phyloP scores from a whole-genome alignment of 108 stramenopile genomes.

The Nitzschia putrida region DNA sequence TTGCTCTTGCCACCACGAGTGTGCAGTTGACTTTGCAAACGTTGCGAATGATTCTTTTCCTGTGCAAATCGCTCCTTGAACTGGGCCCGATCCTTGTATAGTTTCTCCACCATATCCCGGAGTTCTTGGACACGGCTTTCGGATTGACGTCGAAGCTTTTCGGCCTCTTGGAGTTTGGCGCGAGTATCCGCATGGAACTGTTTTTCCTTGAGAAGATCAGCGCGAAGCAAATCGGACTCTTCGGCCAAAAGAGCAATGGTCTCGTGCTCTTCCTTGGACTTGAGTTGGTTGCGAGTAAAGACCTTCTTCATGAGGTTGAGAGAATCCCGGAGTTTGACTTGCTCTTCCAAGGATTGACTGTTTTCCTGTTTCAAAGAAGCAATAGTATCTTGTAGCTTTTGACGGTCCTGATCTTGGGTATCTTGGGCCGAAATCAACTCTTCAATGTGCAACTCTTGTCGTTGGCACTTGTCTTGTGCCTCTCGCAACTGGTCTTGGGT shows the following conservation, averaged over 20 bases:
- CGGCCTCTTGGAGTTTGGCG: background rate
- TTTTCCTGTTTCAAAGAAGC: conserved; percentile 1
- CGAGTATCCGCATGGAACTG: too few relatives aligned
- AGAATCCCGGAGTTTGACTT: conserved; percentile 27
- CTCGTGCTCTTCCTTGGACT: conserved; percentile 31
- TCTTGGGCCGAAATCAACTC: conserved; percentile 20
- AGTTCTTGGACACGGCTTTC: background rate
- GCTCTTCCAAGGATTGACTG: conserved; percentile 24
- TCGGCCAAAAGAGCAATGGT: conserved; percentile 14
- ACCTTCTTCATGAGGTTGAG: conserved; percentile 34
- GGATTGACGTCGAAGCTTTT: background rate
- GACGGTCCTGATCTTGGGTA: background rate
- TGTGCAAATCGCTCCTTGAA: background rate
- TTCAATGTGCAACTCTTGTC: conserved; percentile 26
- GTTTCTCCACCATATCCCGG: background rate
- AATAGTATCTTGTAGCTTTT: conserved; percentile 8
- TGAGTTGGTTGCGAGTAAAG: conserved; percentile 27
- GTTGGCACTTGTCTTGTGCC: conserved; percentile 4
- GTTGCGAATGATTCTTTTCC: background rate
- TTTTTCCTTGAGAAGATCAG: background rate
- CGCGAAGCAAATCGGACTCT: conserved; percentile 8
- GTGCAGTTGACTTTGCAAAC: background rate
- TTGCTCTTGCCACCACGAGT: background rate
- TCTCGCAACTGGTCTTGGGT: conserved; percentile 23
- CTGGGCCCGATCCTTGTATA: background rate